Conservation (phyloP, 768 basidiomycete species). For the Podaxis sp. region DNA sequence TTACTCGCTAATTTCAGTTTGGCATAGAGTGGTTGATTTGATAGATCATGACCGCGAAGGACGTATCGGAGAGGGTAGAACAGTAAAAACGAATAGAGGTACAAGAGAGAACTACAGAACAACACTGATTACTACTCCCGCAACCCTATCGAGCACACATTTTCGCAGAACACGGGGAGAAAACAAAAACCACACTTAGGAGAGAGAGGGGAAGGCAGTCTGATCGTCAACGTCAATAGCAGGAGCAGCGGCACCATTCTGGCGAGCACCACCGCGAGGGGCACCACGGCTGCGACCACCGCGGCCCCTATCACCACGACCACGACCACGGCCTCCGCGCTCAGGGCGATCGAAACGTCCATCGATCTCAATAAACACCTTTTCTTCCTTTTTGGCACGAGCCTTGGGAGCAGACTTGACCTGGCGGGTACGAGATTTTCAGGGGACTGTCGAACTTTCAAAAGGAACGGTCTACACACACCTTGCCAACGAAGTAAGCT, state of each 20-base stretch:
- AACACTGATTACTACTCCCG: conserved; percentile 2
- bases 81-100: not conserved
- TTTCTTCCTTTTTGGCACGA: conserved; percentile 81
- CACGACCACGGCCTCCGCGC: conserved; percentile 56
- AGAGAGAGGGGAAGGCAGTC: conserved; percentile 85
- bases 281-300: conserved; percentile 41
- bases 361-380: conserved; percentile 90
- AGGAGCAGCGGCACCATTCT: conserved; percentile 31
- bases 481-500: conserved; percentile 89
- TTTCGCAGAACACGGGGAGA: not conserved
- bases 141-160: conserved; percentile 4
- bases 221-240: conserved; percentile 76
- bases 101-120: not conserved
- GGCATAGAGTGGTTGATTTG: not conserved
- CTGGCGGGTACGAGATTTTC: conserved; percentile 29
- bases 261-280: conserved; percentile 43
- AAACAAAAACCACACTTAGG: conserved; percentile 31
- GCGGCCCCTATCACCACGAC: conserved; percentile 42
- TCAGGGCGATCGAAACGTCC: conserved; percentile 80
- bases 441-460: not conserved
- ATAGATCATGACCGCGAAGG: conserved; percentile 15
- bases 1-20: not conserved
- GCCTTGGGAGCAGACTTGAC: conserved; percentile 60
- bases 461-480: conserved; percentile 27
- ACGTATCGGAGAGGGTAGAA: conserved; percentile 11